These are phyloP conservation scores for Solanum lycopersicoides DNA, from an alignment of 257 asterid genomes.

Conservation along the genomic window DNA sequence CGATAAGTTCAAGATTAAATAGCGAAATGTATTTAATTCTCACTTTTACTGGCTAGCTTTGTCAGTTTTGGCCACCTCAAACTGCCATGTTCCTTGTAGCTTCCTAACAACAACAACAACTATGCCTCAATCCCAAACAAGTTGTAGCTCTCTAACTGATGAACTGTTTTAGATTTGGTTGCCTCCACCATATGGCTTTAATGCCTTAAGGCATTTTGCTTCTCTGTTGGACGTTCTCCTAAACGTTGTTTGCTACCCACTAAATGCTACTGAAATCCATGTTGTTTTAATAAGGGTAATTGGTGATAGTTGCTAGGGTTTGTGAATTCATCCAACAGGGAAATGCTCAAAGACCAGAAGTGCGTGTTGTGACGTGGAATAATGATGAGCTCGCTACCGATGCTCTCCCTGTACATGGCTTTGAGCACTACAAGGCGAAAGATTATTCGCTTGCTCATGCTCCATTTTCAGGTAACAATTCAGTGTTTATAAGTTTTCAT, in stretches of 20 bases:
- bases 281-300: neutral
- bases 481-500: neutral
- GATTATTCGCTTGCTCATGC: conserved; percentile 95
- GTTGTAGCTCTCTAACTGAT: neutral
- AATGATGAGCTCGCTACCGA: conserved; percentile 96
- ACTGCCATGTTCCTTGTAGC: neutral
- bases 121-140: neutral
- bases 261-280: neutral
- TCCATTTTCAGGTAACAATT: conserved; percentile 80
- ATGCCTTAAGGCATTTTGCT: neutral
- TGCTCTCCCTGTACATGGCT: conserved; percentile 93
- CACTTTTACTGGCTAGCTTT: neutral
- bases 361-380: conserved; percentile 86
- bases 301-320: conserved; percentile 4
- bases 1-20: neutral
- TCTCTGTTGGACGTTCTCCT: neutral
- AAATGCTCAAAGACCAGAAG: conserved; percentile 98
- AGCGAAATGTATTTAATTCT: neutral
- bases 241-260: neutral
- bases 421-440: conserved; percentile 96
- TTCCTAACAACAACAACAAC: neutral
- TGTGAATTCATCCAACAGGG: conserved; percentile 46
- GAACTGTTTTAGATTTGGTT: neutral
- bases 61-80: neutral
- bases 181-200: neutral